Percentiles rank a stretch among this genome's conserved stretches.
These are phyloP conservation scores for Cyclostephanos tholiformis DNA, from an alignment of 108 stramenopile species.

Conservation along the genomic window DNA sequence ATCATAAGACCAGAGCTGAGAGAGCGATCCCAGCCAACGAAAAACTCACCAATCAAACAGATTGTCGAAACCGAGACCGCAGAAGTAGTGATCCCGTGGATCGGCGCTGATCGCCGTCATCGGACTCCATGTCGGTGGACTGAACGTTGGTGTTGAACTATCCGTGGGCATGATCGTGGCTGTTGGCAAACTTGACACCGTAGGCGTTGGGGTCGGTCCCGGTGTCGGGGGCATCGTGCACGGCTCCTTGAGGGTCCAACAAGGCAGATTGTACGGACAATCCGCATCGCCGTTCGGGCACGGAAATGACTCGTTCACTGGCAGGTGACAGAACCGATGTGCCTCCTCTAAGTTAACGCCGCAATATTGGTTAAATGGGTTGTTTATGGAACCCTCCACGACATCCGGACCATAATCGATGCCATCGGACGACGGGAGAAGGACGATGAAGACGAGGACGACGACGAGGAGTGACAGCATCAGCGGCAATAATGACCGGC, in stretches of 20 bases:
- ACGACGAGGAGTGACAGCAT: too few species aligned
- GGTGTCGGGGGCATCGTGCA: constrained; percentile 29
- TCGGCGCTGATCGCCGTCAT: constrained; percentile 16
- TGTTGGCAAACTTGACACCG: too few species aligned
- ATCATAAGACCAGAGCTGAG: too few species aligned
- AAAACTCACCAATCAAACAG: constrained; percentile 36
- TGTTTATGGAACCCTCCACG: constrained; percentile 7
- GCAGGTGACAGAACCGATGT: constrained; percentile 31
- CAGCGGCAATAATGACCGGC: too few species aligned
- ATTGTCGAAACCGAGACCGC: constrained; percentile 43
- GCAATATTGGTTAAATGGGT: constrained; percentile 32
- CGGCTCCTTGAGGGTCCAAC: constrained; percentile 22
- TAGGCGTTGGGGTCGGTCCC: constrained; percentile 13
- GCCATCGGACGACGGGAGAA: too few species aligned
- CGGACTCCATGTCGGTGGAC: neutral
- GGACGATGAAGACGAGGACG: too few species aligned
- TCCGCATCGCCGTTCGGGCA: constrained; percentile 33
- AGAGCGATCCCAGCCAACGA: neutral
- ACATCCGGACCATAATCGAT: too few species aligned
- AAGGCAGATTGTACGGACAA: constrained; percentile 37
- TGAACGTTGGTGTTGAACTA: too few species aligned
- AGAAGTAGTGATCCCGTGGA: constrained; percentile 34
- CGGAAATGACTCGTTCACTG: constrained; percentile 25
- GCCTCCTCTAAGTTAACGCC: constrained; percentile 33
- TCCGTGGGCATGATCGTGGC: too few species aligned